Evolutionary conservation across 1,139 yeast species (phyloP).

Genomic region (Citeromyces hawaiiensis): DNA sequence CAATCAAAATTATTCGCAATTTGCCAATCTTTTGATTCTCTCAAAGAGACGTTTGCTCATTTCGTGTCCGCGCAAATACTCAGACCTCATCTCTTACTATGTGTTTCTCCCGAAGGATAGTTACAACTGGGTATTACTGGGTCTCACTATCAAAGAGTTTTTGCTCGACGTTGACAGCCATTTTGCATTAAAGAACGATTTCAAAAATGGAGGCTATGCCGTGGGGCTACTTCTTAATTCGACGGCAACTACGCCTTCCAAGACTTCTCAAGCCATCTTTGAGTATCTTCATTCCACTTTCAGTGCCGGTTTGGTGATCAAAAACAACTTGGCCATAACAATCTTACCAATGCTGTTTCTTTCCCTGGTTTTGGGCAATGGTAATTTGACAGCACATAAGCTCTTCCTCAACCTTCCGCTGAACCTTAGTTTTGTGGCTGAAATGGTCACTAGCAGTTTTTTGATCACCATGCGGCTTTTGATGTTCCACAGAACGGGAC

Average conservation of each 20-base stretch:
- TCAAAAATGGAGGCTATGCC: conserved; percentile 2
- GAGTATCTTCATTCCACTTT: conserved; percentile 11
- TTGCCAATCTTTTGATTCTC: conserved; percentile 18
- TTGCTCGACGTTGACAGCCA: conserved; percentile 9
- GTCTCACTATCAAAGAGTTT: conserved; percentile 26
- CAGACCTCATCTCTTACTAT: conserved; percentile 28
- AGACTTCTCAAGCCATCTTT: conserved; percentile 8
- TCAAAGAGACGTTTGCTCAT: conserved; percentile 29
- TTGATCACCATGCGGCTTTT: conserved; percentile 11
- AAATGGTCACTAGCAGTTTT: conserved; percentile 13
- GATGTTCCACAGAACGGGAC: conserved; percentile 7
- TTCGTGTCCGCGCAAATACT: conserved; percentile 30
- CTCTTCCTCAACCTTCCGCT: conserved; percentile 11
- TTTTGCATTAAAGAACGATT: neutral
- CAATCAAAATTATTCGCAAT: conserved; percentile 6
- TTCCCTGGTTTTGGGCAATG: conserved; percentile 14
- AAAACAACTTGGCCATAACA: conserved; percentile 29
- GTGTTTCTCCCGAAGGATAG: conserved; percentile 23
- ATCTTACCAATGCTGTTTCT: conserved; percentile 31
- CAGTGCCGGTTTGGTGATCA: conserved; percentile 21
- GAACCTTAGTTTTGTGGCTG: conserved; percentile 10
- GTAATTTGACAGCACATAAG: conserved; percentile 7
- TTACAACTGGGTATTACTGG: conserved; percentile 27
- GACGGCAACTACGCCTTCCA: neutral
- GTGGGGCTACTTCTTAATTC: neutral